Conservation (phyloP, 345 rosid genomes). For the Streptanthus diversifolius region DNA sequence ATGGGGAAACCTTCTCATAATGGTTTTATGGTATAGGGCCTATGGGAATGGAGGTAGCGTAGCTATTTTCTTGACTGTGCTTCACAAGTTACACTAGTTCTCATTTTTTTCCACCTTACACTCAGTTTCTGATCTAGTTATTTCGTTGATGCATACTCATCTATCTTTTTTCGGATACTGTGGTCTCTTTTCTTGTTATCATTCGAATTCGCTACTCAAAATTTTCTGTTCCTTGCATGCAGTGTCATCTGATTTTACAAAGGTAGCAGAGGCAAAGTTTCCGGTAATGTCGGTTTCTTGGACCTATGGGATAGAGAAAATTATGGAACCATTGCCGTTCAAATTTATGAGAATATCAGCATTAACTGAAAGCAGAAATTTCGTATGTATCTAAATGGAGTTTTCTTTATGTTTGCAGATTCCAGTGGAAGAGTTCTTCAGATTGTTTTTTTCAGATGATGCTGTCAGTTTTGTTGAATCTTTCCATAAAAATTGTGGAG, state of each 20-base stretch:
- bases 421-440: constrained; percentile 75
- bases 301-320: constrained; percentile 4
- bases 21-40: neutral
- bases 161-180: neutral
- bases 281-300: constrained; percentile 51
- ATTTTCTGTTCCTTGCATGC: constrained; percentile 45
- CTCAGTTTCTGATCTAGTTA: constrained; percentile 7
- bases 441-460: constrained; percentile 68
- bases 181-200: neutral
- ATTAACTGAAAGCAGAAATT: constrained; percentile 6
- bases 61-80: constrained; percentile 6
- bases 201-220: constrained; percentile 16
- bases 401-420: constrained; percentile 50
- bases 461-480: constrained; percentile 60
- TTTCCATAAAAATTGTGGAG: constrained; percentile 81
- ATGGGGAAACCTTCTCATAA: neutral
- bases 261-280: constrained; percentile 75
- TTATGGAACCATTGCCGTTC: neutral
- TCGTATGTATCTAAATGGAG: neutral
- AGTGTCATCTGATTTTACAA: constrained; percentile 64
- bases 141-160: constrained; percentile 5
- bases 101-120: constrained; percentile 9
- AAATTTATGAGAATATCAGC: neutral
- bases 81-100: constrained; percentile 13
- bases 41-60: neutral